Evolutionary conservation across 129 eudicot genomes (phyloP), one percentile per base, ranked within the genome.

Genomic region (Flaveria trinervia): DNA sequence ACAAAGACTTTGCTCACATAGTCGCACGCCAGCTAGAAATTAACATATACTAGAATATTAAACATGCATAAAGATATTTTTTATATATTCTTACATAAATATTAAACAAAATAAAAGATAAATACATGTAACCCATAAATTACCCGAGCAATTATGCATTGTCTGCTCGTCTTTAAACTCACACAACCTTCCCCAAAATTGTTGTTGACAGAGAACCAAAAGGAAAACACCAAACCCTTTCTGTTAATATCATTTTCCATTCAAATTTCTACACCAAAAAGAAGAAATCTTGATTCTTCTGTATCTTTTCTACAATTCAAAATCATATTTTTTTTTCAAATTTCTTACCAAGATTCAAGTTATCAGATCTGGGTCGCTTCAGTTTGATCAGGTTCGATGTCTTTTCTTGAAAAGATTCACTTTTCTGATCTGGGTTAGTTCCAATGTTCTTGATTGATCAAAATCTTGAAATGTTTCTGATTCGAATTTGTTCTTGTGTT

Each of bases 351-450:
- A 80, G 79, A 25, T 66, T n/a, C 75, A 44, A 67, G 54, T 13
- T 44, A 45, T 74, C 71, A 80, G 84, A 80, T 80, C 83, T 80
- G 75, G 16, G 44, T n/a, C 49, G 23, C 51, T 78, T 65, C 83
- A 68, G 28, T 66, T 80, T 57, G 39, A 73, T 80, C 78, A 79
- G 83, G 83, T 79, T 36, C 17, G 73, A 48, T 48, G 9, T 60
- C n/a, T 41, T 56, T 65, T 77, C 70, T 77, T 77, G 48, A 66
- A 65, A 72, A 69, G 36, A 65, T 64, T 73, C 75, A 62, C 48
- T 65, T 71, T 80, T 80, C 9, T 68, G 62, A 80, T 80, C 83
- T 80, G 83, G 79, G 70, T 72, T 68, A 73, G 79, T 73, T 56
- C 39, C 33, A 44, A 14, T 54, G 54, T 80, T 80, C 71, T 67